phyloP scores from a whole-genome alignment of 192 early-diverging fungal species.

The Lunasporangiospora selenospora region DNA sequence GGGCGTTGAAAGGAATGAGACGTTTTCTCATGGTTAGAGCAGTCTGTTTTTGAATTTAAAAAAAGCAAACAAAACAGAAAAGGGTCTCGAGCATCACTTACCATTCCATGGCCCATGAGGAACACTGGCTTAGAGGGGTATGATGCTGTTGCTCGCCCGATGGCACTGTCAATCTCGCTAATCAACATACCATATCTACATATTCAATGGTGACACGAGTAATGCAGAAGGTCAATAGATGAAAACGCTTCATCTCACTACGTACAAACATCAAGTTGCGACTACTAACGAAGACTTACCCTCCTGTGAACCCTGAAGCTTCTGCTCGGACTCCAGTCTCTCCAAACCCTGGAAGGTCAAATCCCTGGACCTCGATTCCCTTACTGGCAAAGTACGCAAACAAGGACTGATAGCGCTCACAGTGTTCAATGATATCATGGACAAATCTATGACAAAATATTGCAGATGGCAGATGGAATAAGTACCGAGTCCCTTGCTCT shows the following conservation, averaged over 20 bases:
- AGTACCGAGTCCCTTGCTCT: too few relatives aligned
- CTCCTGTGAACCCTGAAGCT: constrained; percentile 22
- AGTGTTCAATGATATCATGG: constrained; percentile 38
- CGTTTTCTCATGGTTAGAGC: too few relatives aligned
- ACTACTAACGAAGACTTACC: constrained; percentile 12
- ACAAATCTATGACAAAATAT: constrained; percentile 14
- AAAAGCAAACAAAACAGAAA: too few relatives aligned
- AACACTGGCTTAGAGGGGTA: constrained; percentile 19
- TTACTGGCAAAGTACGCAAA: constrained; percentile 26
- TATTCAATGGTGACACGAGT: too few relatives aligned
- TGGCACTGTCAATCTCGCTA: constrained; percentile 35
- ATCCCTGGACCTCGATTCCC: constrained; percentile 39
- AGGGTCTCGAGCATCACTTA: too few relatives aligned
- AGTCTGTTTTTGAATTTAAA: too few relatives aligned
- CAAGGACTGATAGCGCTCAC: constrained; percentile 28
- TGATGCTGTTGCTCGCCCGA: constrained; percentile 11
- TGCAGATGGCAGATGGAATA: background rate
- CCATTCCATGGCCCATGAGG: constrained; percentile 43
- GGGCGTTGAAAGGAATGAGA: too few relatives aligned
- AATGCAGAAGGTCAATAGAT: too few relatives aligned
- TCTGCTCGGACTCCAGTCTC: constrained; percentile 29
- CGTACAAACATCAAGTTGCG: too few relatives aligned
- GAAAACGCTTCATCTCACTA: too few relatives aligned
- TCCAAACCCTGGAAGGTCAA: constrained; percentile 40
- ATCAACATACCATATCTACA: constrained; percentile 25